Evolutionary conservation across 2,329 filamentous ascomycete species (phyloP), one percentile per base, ranked within the genome.

Genomic region (Apiospora koreana): DNA sequence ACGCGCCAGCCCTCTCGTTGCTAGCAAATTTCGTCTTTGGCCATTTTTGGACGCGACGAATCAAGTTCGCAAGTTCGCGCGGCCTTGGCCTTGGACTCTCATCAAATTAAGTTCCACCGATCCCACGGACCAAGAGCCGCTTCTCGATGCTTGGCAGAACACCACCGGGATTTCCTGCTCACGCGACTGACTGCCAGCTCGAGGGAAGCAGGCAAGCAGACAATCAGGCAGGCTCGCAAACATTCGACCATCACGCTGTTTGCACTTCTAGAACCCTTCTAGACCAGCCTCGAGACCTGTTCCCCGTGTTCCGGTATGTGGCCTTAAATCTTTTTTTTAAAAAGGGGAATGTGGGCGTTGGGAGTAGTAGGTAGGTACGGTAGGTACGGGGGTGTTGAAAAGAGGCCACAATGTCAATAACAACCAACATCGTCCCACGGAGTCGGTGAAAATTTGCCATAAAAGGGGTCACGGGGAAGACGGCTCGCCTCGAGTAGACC

Each of bases 41-140:
- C 54, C 54, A 38, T 62, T 62, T 62, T 38, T n/a, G 54, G 54
- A 35, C 54, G 9, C 21, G 31, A 35, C 31, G 31, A 62, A 62
- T 62, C 54, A n/a, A n/a, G 54, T 38, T 8, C 31, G n/a, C n/a
- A n/a, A n/a, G n/a, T n/a, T n/a, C n/a, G n/a, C n/a, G 54, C 54
- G 54, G 54, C 3, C 54, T 38, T 62, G 54, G 54, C 54, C 10
- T n/a, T n/a, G n/a, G n/a, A n/a, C n/a, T n/a, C n/a, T 62, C 31
- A 62, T 38, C 21, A 62, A 62, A 62, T 62, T 38, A 31, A 62
- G 54, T 62, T 38, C 54, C 54, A 62, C 54, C 28, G 31, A 62
- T 28, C 8, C 54, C 54, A 62, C 54, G 31, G 54, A 62, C 54
- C 54, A 62, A 38, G 54, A 62, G 54, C 54, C 54, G 54, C 54